phyloP scores from a whole-genome alignment of 2,329 filamentous ascomycete genomes.

The Paradendryphiella salina region DNA sequence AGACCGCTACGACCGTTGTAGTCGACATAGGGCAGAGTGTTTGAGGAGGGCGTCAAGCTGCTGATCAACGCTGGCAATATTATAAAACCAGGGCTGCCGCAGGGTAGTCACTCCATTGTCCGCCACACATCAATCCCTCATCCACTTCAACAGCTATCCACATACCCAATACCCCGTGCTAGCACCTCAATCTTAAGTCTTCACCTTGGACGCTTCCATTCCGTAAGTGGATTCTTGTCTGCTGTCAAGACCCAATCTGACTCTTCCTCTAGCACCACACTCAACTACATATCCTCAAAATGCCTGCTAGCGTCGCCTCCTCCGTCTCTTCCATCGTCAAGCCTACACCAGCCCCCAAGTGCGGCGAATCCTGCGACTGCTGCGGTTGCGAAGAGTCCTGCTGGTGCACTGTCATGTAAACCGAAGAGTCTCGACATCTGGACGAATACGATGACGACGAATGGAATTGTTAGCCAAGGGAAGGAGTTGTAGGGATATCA shows the following conservation, averaged over 20 bases:
- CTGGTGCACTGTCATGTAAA: constrained; percentile 15
- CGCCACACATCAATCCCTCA: neutral
- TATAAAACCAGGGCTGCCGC: constrained; percentile 12
- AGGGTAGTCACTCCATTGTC: neutral
- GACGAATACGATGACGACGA: neutral
- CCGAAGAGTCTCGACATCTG: neutral
- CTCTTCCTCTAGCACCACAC: neutral
- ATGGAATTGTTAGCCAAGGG: neutral
- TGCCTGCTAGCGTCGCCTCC: constrained; percentile 42
- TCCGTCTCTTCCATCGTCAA: constrained; percentile 45
- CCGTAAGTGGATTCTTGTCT: too few species aligned
- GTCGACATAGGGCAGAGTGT: neutral
- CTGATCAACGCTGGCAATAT: neutral
- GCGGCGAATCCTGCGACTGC: constrained; percentile 46
- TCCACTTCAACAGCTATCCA: neutral
- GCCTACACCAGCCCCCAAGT: constrained; percentile 40
- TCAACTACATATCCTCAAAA: constrained; percentile 18
- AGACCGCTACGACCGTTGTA: constrained; percentile 4
- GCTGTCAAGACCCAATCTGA: neutral
- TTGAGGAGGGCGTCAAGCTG: neutral
- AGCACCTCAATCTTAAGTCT: too few species aligned
- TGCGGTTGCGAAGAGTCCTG: constrained; percentile 47
- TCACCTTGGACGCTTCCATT: too few species aligned
- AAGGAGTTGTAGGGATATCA: neutral
- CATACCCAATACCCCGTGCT: too few species aligned